phyloP scores from a whole-genome alignment of 257 asterid genomes.

The Lavandula angustifolia region DNA sequence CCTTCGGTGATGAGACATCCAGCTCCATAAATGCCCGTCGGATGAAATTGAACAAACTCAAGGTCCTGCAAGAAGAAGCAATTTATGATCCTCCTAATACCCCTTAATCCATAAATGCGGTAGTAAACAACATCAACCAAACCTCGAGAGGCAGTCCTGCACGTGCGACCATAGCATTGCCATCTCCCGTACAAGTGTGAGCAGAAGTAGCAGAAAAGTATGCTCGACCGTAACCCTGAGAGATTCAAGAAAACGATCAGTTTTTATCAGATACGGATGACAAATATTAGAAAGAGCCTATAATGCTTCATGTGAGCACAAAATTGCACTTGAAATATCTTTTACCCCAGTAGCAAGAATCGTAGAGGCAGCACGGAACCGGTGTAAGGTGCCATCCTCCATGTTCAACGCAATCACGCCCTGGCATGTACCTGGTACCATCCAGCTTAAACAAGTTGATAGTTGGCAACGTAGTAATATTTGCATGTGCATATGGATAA shows the following conservation, averaged over 20 bases:
- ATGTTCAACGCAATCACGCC: conserved; percentile 87
- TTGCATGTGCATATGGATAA: conserved; percentile 8
- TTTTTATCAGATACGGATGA: conserved; percentile 13
- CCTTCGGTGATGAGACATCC: conserved; percentile 99
- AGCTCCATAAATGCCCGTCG: conserved; percentile 98
- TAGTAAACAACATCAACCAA: conserved; percentile 26
- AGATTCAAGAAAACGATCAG: conserved; percentile 26
- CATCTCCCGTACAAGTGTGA: conserved; percentile 99
- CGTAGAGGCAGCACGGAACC: conserved; percentile 84
- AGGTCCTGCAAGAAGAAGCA: conserved; percentile 64
- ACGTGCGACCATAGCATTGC: conserved; percentile 98
- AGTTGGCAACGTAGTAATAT: conserved; percentile 1
- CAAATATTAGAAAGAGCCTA: conserved; percentile 17
- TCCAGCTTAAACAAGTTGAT: conserved; percentile 21
- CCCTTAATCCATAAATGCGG: conserved; percentile 4
- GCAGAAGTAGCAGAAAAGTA: conserved; percentile 99
- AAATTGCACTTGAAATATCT: conserved; percentile 21
- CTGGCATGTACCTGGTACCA: conserved; percentile 49
- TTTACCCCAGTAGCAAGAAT: conserved; percentile 97
- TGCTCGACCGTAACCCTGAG: conserved; percentile 92
- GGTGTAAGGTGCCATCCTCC: conserved; percentile 98
- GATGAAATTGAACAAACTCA: conserved; percentile 96
- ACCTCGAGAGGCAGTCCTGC: conserved; percentile 98
- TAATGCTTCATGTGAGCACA: conserved; percentile 12
- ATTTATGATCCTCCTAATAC: not conserved